These are phyloP conservation scores for Rosa rugosa DNA, from an alignment of 306 rosid genomes.

Conservation along the genomic window DNA sequence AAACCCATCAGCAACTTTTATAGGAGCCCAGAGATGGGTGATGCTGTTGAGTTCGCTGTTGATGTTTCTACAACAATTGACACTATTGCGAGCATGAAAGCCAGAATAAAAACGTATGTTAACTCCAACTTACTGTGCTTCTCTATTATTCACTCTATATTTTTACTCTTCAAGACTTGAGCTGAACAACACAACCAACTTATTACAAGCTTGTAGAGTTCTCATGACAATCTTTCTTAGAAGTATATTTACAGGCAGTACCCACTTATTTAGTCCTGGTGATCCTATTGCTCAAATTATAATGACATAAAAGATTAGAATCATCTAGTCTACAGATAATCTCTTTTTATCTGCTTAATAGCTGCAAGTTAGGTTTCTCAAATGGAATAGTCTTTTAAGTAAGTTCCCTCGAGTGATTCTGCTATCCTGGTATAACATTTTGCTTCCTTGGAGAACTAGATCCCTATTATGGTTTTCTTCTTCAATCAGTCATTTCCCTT, in stretches of 20 bases:
- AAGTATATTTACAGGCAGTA: neutral
- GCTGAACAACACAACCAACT: neutral
- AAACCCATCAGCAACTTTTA: constrained; percentile 85
- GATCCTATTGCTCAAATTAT: neutral
- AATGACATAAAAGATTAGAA: neutral
- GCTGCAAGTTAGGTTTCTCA: neutral
- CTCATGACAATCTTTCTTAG: neutral
- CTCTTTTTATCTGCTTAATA: neutral
- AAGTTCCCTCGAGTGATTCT: neutral
- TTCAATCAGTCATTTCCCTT: neutral
- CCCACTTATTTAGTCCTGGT: neutral
- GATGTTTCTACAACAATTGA: constrained; percentile 74
- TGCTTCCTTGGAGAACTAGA: neutral
- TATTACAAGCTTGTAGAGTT: neutral
- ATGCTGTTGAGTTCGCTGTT: constrained; percentile 63
- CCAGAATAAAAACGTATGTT: constrained; percentile 58
- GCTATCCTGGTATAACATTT: neutral
- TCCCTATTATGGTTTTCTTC: neutral
- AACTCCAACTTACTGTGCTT: neutral
- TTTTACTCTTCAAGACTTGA: neutral
- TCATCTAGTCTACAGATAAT: neutral
- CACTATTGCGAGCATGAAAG: constrained; percentile 61
- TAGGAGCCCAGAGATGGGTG: constrained; percentile 85
- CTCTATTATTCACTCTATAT: neutral
- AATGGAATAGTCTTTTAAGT: neutral